Conservation (phyloP, 768 basidiomycete genomes). For the Lentinula sp. region DNA sequence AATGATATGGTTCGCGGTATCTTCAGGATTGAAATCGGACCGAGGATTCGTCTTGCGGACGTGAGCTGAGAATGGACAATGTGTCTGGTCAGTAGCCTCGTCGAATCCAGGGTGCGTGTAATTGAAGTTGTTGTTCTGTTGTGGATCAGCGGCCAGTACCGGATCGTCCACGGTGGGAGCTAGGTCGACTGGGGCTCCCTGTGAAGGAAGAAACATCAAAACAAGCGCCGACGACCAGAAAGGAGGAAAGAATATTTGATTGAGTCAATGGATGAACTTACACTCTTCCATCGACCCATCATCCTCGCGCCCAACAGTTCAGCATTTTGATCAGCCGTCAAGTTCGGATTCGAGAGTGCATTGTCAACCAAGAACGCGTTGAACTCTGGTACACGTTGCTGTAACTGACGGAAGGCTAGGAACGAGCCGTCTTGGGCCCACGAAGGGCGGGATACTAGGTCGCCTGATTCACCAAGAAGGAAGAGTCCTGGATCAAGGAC, state of each 20-base stretch:
- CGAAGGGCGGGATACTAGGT: slow-evolving; percentile 9
- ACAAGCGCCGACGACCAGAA: neutral
- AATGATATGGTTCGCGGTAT: slow-evolving; percentile 5
- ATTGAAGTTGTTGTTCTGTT: slow-evolving; percentile 25
- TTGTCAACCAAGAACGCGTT: slow-evolving; percentile 17
- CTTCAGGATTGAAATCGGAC: slow-evolving; percentile 13
- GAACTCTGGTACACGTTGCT: slow-evolving; percentile 27
- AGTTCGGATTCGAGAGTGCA: slow-evolving; percentile 9
- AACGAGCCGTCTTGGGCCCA: slow-evolving; percentile 14
- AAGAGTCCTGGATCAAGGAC: slow-evolving; percentile 10
- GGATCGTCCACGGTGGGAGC: slow-evolving; percentile 20
- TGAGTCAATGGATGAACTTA: slow-evolving; percentile 5
- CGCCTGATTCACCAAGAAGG: slow-evolving; percentile 19
- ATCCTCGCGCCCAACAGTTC: slow-evolving; percentile 25
- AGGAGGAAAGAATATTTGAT: neutral
- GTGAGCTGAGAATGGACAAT: slow-evolving; percentile 26
- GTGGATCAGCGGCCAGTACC: slow-evolving; percentile 13
- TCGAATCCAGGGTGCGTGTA: slow-evolving; percentile 17
- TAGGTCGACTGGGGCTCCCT: slow-evolving; percentile 28
- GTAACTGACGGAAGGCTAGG: slow-evolving; percentile 25
- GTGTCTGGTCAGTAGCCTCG: slow-evolving; percentile 14
- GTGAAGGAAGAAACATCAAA: neutral
- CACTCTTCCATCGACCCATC: slow-evolving; percentile 28
- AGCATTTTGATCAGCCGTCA: slow-evolving; percentile 18
- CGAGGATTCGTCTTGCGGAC: slow-evolving; percentile 24